Percentiles rank a stretch among this genome's conserved stretches.
Conservation (phyloP, 2,329 filamentous ascomycete species). For the Colletotrichum filicis region DNA sequence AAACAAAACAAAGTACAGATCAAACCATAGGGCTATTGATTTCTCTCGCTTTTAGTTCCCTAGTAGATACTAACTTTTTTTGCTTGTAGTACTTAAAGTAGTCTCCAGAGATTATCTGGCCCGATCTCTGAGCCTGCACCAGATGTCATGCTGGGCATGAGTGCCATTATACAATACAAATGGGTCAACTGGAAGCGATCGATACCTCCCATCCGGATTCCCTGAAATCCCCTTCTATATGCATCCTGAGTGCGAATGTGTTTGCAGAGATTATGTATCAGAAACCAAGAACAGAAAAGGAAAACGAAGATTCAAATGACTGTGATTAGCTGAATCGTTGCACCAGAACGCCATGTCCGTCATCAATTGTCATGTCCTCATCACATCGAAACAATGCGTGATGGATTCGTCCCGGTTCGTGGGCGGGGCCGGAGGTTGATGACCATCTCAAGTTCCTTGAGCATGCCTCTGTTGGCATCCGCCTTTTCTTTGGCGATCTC, state of each 20-base stretch:
- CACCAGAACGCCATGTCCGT: conserved; percentile 29
- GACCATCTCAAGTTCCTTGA: conserved; percentile 91
- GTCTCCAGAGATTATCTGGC: conserved; percentile 1
- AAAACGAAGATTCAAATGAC: conserved; percentile 30
- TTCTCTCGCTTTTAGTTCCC: not conserved
- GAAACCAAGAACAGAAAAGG: conserved; percentile 4
- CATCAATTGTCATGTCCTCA: conserved; percentile 37
- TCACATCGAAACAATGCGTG: conserved; percentile 58
- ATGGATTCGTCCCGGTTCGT: conserved; percentile 48
- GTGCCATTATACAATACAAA: conserved; percentile 25
- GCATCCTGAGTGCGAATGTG: conserved; percentile 4
- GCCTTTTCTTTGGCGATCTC: conserved; percentile 77
- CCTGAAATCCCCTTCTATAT: conserved; percentile 26
- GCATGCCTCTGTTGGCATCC: conserved; percentile 88
- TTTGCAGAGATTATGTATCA: conserved; percentile 17
- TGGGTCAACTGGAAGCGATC: conserved; percentile 1
- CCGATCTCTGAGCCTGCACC: conserved; percentile 11
- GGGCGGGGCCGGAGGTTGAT: conserved; percentile 68
- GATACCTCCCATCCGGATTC: conserved; percentile 4
- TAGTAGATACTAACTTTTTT: not conserved
- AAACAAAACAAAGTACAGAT: conserved; percentile 17
- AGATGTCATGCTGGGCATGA: conserved; percentile 1
- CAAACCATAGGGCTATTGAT: not conserved
- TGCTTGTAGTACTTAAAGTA: conserved; percentile 4
- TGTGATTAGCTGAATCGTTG: conserved; percentile 25